A percentile compares a stretch with the other conserved stretches of the same genome.
These are phyloP conservation scores for Chrysanthemum seticuspe DNA, from an alignment of 129 eudicot genomes.

Conservation along the genomic window DNA sequence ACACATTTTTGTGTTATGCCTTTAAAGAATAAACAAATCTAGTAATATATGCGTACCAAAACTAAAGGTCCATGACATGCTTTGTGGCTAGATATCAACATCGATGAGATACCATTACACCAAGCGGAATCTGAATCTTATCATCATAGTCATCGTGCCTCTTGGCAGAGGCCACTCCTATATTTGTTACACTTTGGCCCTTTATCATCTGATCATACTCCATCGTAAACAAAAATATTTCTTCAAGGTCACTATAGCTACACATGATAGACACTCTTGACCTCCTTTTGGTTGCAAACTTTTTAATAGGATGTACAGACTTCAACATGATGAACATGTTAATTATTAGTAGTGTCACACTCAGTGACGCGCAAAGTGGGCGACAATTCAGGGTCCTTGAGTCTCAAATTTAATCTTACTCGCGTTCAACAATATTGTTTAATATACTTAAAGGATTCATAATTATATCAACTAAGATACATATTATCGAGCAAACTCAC, in stretches of 20 bases:
- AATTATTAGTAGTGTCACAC: no score
- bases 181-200: conserved; percentile 12
- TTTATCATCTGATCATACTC: neutral
- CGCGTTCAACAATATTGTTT: no score
- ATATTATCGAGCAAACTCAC: no score
- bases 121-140: conserved; percentile 39
- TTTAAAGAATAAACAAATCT: neutral
- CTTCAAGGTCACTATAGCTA: neutral
- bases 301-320: no score
- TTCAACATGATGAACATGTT: no score
- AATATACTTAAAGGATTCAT: no score
- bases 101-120: conserved; percentile 21
- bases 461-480: no score
- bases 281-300: no score
- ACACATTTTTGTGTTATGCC: neutral
- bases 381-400: no score
- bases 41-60: neutral
- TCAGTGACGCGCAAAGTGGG: no score
- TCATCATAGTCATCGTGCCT: conserved; percentile 20
- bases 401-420: no score
- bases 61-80: no score
- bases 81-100: conserved; percentile 14
- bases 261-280: neutral
- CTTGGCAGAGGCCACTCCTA: conserved; percentile 17
- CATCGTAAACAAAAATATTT: neutral